Evolutionary conservation across 257 asterid species (phyloP).

Genomic region (Leonotis leonurus): DNA sequence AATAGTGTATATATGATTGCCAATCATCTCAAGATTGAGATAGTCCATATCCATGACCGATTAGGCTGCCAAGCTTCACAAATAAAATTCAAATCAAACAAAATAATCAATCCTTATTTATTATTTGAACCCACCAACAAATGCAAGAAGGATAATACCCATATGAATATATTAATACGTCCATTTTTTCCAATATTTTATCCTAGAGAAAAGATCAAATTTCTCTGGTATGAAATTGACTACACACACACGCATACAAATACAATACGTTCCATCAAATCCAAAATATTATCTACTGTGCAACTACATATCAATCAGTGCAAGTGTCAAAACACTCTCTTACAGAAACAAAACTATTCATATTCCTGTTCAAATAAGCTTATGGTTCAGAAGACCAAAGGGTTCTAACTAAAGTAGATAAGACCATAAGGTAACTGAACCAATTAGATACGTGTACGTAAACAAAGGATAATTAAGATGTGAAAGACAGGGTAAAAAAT

Average conservation of each 20-base stretch:
- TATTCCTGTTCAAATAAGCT: background rate
- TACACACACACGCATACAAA: too few relatives aligned
- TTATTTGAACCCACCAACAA: constrained; percentile 25
- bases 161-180: background rate
- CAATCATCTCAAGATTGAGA: constrained; percentile 29
- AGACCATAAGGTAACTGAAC: background rate
- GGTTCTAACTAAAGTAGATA: background rate
- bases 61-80: constrained; percentile 24
- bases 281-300: too few relatives aligned
- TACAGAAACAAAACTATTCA: too few relatives aligned
- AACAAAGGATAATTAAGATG: too few relatives aligned
- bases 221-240: background rate
- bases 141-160: background rate
- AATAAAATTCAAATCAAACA: constrained; percentile 9
- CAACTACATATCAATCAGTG: too few relatives aligned
- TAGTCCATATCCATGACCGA: constrained; percentile 20
- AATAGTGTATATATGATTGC: constrained; percentile 5
- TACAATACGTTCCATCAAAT: too few relatives aligned
- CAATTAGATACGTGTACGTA: too few relatives aligned
- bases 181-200: background rate
- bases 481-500: too few relatives aligned
- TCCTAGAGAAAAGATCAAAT: background rate
- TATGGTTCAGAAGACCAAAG: background rate
- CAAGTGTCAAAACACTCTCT: too few relatives aligned
- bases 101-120: constrained; percentile 12